Base-by-base conservation (phyloP, 495 filamentous ascomycete genomes). In the Terfezia boudieri region DNA sequence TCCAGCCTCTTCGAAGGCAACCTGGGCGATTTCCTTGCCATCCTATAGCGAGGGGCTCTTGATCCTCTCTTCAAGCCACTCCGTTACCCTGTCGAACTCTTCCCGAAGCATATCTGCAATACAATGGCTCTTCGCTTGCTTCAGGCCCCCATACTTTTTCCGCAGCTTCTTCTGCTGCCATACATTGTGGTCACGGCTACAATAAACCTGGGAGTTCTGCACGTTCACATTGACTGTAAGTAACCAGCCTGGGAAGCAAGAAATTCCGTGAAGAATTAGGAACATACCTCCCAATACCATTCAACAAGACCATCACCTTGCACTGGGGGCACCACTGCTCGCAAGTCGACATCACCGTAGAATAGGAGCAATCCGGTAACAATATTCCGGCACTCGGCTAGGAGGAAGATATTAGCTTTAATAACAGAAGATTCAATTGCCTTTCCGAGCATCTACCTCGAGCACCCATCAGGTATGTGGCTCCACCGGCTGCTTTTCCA, bases 401-500 rank as follows among this genome's bases (percentile, higher is more conserved):
- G 26, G 26, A 32, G 60, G 53, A 51, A 56, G 49, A 43, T 37
- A 48, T n/a, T 54, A 32, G 36, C 37, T 20, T 8, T 14, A n/a
- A 49, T 37, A 2, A 20, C 4, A 26, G 14, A 9, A 37, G 8
- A 23, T 12, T 32, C 26, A 32, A 32, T 4, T 32, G 26, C 26
- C 26, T 32, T 32, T 32, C 26, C 26, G 2, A 23, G 55, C 14
- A 20, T 43, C 52, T 67, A 69, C 71, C 67, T 57, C 68, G 56
- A 49, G 60, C 61, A 22, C 57, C 66, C 26, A 75, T 66, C 22
- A 75, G 63, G 53, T 73, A 65, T 12, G 72, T 57, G 26, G 74
- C 57, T 8, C 67, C 71, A 10, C 61, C 53, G 55, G 68, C 70
- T 10, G 72, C 72, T 22, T 66, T 66, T 16, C 90, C 92, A 2